phyloP scores from a whole-genome alignment of 148 eudicot genomes.

The Selenicereus undatus region DNA sequence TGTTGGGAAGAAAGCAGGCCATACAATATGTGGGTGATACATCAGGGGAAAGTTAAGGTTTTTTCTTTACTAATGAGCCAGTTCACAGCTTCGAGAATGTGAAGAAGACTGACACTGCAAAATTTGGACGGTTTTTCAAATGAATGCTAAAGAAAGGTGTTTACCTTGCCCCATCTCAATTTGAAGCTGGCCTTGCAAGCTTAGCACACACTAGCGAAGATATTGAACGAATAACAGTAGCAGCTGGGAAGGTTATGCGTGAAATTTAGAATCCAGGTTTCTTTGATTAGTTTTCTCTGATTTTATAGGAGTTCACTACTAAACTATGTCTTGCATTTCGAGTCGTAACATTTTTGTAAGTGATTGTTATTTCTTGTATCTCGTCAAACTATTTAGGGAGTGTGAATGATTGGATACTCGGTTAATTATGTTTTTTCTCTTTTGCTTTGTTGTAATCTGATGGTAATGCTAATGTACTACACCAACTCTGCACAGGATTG shows the following conservation, averaged over 20 bases:
- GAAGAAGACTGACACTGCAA: conserved; percentile 19
- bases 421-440: too few relatives aligned
- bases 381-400: neutral
- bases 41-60: conserved; percentile 68
- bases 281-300: neutral
- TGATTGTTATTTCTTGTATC: conserved; percentile 2
- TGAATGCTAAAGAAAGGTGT: conserved; percentile 95
- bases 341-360: neutral
- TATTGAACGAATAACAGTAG: conserved; percentile 68
- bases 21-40: conserved; percentile 26
- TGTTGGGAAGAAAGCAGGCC: conserved; percentile 85
- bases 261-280: conserved; percentile 30
- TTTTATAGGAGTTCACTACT: conserved; percentile 32
- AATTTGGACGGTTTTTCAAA: conserved; percentile 39
- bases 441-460: too few relatives aligned
- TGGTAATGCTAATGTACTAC: too few relatives aligned
- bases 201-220: conserved; percentile 72
- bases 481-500: too few relatives aligned
- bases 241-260: conserved; percentile 73
- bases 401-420: too few relatives aligned
- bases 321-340: neutral
- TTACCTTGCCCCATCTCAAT: conserved; percentile 90
- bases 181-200: conserved; percentile 96
- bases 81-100: conserved; percentile 81
- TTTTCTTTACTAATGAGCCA: conserved; percentile 87